Base-by-base conservation (phyloP, 805 yeast species). In the Cyberlindnera bimundalis region DNA sequence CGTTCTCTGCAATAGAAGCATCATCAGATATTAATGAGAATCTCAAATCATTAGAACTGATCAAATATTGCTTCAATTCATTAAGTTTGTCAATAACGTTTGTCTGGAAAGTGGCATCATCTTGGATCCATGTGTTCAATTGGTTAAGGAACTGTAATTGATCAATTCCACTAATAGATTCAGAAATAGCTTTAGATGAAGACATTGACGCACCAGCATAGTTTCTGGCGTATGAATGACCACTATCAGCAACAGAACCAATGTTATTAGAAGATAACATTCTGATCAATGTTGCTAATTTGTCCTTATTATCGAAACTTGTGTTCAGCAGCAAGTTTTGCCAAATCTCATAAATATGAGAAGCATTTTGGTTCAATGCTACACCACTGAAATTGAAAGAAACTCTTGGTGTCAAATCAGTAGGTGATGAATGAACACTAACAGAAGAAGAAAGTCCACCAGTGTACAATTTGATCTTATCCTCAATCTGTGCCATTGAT, bases 171-270 rank as follows among this genome's bases (percentile, higher is more conserved):
- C 73, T 64, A 13, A 89, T 61, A 9, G 66, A 55, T 53, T 91
- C 95, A 39, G 70, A 69, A 15, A 89, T 69, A 5, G 78, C 70
- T 39, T 77, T 78, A 15, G 79, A 70, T 1, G 74, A 65, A 2
- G 88, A 78, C 4, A 88, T 61, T 21, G 75, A 71, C 0, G 96
- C 73, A 18, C 77, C 68, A 2, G 95, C 81, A 52, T 68, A 75
- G 5, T 79, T 69, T 50, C 79, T 73, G 3, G 98, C 96, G 62
- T 75, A 90, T 2, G 81, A 67, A 58, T 93, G 97, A 1, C 99
- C 99, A 41, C 84, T 70, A 42, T 90, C 93, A 9, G 96, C 90
- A 37, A 93, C 78, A 6, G 75, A 69, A 53, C 90, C 81, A 42
- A 87, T 67, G 55, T 86, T 85, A 52, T 87, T 90, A 25, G 89